These are phyloP conservation scores for Colletotrichum trifolii DNA, from an alignment of 2,329 filamentous ascomycete species.

Conservation along the genomic window DNA sequence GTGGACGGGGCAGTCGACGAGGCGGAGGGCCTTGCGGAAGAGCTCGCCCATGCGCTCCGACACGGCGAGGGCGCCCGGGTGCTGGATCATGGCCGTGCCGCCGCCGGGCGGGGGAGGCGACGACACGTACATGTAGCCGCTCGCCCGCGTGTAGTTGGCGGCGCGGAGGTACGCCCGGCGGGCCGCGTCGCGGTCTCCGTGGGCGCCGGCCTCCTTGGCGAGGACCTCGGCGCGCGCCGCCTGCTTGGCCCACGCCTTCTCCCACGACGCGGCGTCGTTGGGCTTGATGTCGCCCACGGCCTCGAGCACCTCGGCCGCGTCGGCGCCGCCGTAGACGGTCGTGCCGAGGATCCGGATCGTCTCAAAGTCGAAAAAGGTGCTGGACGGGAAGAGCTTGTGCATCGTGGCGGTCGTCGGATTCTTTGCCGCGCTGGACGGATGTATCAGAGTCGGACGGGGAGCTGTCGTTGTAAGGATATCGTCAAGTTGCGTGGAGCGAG, in stretches of 20 bases:
- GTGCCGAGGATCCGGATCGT: slow-evolving; percentile 52
- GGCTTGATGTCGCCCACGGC: slow-evolving; percentile 50
- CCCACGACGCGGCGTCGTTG: slow-evolving; percentile 53
- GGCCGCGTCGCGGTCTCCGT: slow-evolving; percentile 46
- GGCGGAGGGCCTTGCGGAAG: slow-evolving; percentile 41
- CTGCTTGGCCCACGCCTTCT: slow-evolving; percentile 44
- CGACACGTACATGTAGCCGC: slow-evolving; percentile 43
- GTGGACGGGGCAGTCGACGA: neutral
- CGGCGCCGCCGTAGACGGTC: slow-evolving; percentile 48
- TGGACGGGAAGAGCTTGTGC: slow-evolving; percentile 34
- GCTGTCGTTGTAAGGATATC: too few relatives aligned
- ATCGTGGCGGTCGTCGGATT: neutral
- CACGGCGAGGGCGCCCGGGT: slow-evolving; percentile 41
- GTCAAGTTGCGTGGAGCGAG: too few relatives aligned
- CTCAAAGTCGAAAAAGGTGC: slow-evolving; percentile 56
- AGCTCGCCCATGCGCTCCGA: slow-evolving; percentile 27
- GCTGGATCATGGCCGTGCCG: slow-evolving; percentile 14
- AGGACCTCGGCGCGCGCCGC: slow-evolving; percentile 41
- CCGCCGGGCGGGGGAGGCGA: too few relatives aligned
- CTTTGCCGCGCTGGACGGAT: too few relatives aligned
- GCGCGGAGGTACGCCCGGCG: slow-evolving; percentile 52
- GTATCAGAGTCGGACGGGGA: too few relatives aligned
- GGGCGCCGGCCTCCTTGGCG: slow-evolving; percentile 46
- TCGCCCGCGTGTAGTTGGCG: slow-evolving; percentile 53
- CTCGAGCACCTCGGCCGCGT: slow-evolving; percentile 53